Evolutionary conservation across 352 stramenopile species (phyloP).

Genomic region (Elongisporangium prolatum): DNA sequence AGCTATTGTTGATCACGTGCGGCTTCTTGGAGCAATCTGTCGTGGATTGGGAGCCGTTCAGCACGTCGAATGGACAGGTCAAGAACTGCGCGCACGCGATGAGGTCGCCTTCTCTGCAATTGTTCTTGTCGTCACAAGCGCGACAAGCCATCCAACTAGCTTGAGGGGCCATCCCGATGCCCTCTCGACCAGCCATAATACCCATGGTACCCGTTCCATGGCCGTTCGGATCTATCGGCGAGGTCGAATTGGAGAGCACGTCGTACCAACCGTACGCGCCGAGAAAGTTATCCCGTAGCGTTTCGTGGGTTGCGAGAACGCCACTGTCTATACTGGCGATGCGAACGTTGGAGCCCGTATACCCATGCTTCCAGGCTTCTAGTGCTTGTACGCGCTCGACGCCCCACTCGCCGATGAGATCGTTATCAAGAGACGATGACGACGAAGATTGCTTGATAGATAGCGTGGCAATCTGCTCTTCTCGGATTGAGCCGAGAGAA

Average conservation of each 20-base stretch:
- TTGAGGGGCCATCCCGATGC: conserved; percentile 29
- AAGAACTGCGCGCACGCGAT: conserved; percentile 43
- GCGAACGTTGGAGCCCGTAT: conserved; percentile 29
- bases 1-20: conserved; percentile 67
- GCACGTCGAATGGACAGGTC: conserved; percentile 22
- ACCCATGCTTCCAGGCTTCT: conserved; percentile 28
- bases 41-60: conserved; percentile 12
- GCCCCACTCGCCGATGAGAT: conserved; percentile 29
- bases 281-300: conserved; percentile 27
- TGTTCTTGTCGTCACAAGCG: conserved; percentile 21
- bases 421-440: conserved; percentile 8
- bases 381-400: conserved; percentile 33
- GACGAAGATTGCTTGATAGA: conserved; percentile 8
- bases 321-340: conserved; percentile 47
- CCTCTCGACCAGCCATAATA: conserved; percentile 18
- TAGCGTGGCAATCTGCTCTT: conserved; percentile 16
- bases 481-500: conserved; percentile 21
- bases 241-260: conserved; percentile 16
- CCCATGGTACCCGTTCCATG: conserved; percentile 37
- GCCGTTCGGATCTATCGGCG: conserved; percentile 27
- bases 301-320: conserved; percentile 26
- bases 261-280: conserved; percentile 51
- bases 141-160: conserved; percentile 40
- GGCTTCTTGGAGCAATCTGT: conserved; percentile 36
- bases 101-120: conserved; percentile 28